Percentiles rank a stretch among this genome's conserved stretches.
Evolutionary conservation across 257 asterid genomes (phyloP).

Genomic region (Thymus quinquecostatus): DNA sequence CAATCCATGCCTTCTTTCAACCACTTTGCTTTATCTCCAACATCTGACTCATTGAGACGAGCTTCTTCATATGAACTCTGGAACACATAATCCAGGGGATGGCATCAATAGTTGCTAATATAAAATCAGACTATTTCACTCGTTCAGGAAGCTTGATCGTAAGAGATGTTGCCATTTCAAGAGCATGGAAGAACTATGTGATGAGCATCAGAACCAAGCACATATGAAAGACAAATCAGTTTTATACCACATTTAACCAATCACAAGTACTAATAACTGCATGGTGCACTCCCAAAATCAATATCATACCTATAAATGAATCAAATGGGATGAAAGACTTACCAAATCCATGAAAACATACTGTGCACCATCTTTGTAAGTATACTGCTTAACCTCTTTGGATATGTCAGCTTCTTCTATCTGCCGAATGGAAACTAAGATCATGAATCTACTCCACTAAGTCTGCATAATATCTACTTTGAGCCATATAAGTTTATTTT

Average conservation of each 20-base stretch:
- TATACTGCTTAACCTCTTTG: slow-evolving; percentile 88
- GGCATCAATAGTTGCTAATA: not conserved
- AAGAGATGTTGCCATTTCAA: not conserved
- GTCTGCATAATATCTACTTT: not conserved
- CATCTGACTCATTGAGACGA: slow-evolving; percentile 84
- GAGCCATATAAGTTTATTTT: not conserved
- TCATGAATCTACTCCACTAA: not conserved
- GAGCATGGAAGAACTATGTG: slow-evolving; percentile 13
- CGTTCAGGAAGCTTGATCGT: slow-evolving; percentile 12
- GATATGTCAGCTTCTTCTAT: slow-evolving; percentile 79
- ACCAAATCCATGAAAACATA: slow-evolving; percentile 97
- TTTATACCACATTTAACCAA: not conserved
- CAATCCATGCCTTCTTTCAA: slow-evolving; percentile 99
- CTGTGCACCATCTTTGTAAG: slow-evolving; percentile 90
- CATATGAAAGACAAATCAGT: slow-evolving; percentile 18
- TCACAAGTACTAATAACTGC: slow-evolving; percentile 19
- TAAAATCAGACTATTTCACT: slow-evolving; percentile 19
- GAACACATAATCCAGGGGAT: slow-evolving; percentile 34
- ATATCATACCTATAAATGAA: not conserved
- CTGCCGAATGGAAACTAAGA: slow-evolving; percentile 43
- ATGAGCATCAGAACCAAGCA: slow-evolving; percentile 3
- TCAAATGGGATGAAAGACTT: slow-evolving; percentile 16
- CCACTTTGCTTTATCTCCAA: slow-evolving; percentile 92
- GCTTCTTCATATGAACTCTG: slow-evolving; percentile 85
- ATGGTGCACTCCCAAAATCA: not conserved